Percentiles rank a stretch among this genome's conserved stretches.
Conservation (phyloP, 805 yeast genomes). For the Zygosaccharomyces bailii region DNA sequence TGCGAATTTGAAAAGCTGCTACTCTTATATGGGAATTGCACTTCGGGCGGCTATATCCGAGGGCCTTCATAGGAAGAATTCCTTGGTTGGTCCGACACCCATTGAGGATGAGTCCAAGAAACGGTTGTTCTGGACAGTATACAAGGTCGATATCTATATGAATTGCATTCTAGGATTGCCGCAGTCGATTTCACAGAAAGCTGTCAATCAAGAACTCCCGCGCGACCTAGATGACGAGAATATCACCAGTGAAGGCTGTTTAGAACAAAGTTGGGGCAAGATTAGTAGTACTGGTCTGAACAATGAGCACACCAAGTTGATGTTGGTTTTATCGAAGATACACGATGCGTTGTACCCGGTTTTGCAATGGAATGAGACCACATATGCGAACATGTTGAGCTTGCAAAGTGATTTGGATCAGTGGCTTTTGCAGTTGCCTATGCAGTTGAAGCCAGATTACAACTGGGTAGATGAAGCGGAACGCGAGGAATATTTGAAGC, state of each 20-base stretch:
- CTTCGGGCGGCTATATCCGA: conserved; percentile 76
- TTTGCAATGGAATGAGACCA: conserved; percentile 13
- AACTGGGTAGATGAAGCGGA: conserved; percentile 54
- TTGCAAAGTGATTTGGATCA: conserved; percentile 64
- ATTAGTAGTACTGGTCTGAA: conserved; percentile 76
- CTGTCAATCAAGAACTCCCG: conserved; percentile 85
- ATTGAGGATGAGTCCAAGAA: conserved; percentile 81
- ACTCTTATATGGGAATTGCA: conserved; percentile 86
- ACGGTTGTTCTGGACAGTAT: conserved; percentile 83
- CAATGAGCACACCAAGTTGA: conserved; percentile 75
- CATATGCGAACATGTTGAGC: conserved; percentile 44
- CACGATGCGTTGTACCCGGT: conserved; percentile 17
- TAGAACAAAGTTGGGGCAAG: conserved; percentile 47
- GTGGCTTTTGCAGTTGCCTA: conserved; percentile 72
- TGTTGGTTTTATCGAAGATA: conserved; percentile 50
- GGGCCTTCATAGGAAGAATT: conserved; percentile 73
- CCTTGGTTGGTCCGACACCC: conserved; percentile 59
- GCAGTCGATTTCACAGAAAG: conserved; percentile 67
- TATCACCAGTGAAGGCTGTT: conserved; percentile 63
- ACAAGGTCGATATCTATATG: conserved; percentile 86
- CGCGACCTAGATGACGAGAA: conserved; percentile 82
- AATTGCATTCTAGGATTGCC: conserved; percentile 87
- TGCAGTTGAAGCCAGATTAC: conserved; percentile 65
- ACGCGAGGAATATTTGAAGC: conserved; percentile 52
- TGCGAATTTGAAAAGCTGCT: conserved; percentile 81